Evolutionary conservation across 2,329 filamentous ascomycete species (phyloP).

Genomic region (Lasiodiplodia sp.): DNA sequence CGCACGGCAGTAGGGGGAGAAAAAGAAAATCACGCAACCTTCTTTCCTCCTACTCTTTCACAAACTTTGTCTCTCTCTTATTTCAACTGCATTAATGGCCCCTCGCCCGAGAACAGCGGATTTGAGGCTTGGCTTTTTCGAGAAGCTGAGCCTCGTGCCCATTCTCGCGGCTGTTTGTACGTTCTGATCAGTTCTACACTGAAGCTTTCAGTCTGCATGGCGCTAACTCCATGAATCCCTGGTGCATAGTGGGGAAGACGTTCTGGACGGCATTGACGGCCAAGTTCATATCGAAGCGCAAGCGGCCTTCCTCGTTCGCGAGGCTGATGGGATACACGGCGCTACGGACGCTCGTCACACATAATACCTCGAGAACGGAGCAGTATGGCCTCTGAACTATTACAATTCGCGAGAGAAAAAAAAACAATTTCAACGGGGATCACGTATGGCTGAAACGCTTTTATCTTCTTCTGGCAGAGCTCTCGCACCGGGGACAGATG

Average conservation of each 20-base stretch:
- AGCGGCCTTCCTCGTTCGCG: conserved; percentile 10
- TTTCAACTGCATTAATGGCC: background rate
- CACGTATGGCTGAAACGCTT: background rate
- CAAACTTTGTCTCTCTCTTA: background rate
- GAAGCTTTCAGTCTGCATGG: too few species aligned
- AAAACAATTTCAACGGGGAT: background rate
- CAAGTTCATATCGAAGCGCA: conserved; percentile 4
- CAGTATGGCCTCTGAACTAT: conserved; percentile 5
- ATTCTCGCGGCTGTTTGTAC: conserved; percentile 14
- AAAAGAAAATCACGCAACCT: background rate
- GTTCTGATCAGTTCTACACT: background rate
- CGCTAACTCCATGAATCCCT: background rate
- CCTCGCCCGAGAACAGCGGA: conserved; percentile 13
- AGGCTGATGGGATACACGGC: conserved; percentile 7
- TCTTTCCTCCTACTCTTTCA: too few species aligned
- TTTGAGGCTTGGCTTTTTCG: conserved; percentile 22
- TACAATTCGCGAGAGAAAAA: background rate
- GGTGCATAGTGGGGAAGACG: background rate
- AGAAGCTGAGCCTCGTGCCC: conserved; percentile 16
- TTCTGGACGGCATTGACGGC: conserved; percentile 9
- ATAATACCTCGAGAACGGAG: conserved; percentile 10
- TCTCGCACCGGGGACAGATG: conserved; percentile 2
- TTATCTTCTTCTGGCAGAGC: background rate
- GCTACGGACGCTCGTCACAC: background rate
- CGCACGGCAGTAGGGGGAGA: background rate